These are phyloP conservation scores for Fusarium buharicum DNA, from an alignment of 2,329 filamentous ascomycete species.

Conservation along the genomic window DNA sequence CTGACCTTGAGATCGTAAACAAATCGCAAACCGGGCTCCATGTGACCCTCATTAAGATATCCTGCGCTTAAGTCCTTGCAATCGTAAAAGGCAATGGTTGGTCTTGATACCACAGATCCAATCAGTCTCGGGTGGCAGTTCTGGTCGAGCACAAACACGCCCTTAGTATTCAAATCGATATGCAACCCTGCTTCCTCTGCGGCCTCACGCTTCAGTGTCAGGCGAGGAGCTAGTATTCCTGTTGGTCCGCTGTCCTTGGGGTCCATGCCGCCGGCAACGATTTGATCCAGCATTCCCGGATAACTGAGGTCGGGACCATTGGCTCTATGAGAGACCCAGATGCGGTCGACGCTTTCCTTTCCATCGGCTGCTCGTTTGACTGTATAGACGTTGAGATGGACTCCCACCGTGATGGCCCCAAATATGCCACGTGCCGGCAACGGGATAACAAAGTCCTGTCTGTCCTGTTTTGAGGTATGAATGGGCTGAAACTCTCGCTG, in stretches of 20 bases:
- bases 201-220: slow-evolving; percentile 49
- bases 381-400: slow-evolving; percentile 53
- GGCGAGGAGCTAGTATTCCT: slow-evolving; percentile 34
- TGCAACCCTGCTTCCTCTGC: slow-evolving; percentile 49
- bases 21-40: slow-evolving; percentile 54
- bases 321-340: slow-evolving; percentile 52
- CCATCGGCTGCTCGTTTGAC: slow-evolving; percentile 34
- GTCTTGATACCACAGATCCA: slow-evolving; percentile 40
- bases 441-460: slow-evolving; percentile 46
- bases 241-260: slow-evolving; percentile 40
- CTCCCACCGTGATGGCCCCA: slow-evolving; percentile 51
- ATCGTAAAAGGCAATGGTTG: slow-evolving; percentile 51
- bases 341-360: slow-evolving; percentile 36
- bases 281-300: slow-evolving; percentile 51
- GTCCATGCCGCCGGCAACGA: slow-evolving; percentile 52
- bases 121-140: slow-evolving; percentile 15
- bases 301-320: slow-evolving; percentile 45
- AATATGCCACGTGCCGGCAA: slow-evolving; percentile 50
- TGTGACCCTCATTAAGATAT: slow-evolving; percentile 45
- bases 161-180: slow-evolving; percentile 39
- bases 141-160: slow-evolving; percentile 17
- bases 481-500: slow-evolving; percentile 46
- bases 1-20: slow-evolving; percentile 51
- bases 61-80: slow-evolving; percentile 48
- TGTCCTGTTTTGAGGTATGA: slow-evolving; percentile 35